phyloP scores from a whole-genome alignment of 305 asterid species.

The Coffea humblotiana region DNA sequence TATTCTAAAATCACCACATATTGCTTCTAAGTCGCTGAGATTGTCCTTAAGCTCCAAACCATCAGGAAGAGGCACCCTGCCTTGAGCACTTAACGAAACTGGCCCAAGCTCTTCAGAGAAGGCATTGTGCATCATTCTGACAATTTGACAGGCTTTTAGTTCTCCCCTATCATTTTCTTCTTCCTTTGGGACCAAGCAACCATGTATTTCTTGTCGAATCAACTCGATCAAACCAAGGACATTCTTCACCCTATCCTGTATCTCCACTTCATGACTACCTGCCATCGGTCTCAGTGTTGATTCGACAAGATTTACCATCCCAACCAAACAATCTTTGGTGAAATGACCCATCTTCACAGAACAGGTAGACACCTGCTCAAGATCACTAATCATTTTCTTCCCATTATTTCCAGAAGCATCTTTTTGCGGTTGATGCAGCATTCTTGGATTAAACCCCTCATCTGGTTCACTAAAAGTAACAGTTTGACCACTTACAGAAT shows the following conservation, averaged over 20 bases:
- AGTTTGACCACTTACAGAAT: slow-evolving; percentile 28
- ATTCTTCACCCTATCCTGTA: slow-evolving; percentile 82
- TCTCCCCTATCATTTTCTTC: slow-evolving; percentile 39
- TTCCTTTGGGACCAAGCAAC: slow-evolving; percentile 36
- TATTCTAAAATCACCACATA: slow-evolving; percentile 62
- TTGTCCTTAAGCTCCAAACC: slow-evolving; percentile 69
- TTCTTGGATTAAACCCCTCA: slow-evolving; percentile 31
- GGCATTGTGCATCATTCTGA: slow-evolving; percentile 49
- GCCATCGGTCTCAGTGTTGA: slow-evolving; percentile 63
- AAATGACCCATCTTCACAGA: slow-evolving; percentile 35
- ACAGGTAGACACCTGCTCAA: slow-evolving; percentile 35
- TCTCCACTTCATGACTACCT: slow-evolving; percentile 81
- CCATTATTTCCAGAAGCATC: slow-evolving; percentile 25
- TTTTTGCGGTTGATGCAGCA: slow-evolving; percentile 19
- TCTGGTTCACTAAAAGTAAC: slow-evolving; percentile 48
- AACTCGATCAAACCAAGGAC: slow-evolving; percentile 68
- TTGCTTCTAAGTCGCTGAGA: slow-evolving; percentile 67
- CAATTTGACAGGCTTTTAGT: slow-evolving; percentile 39
- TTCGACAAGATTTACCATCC: slow-evolving; percentile 66
- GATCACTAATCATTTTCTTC: slow-evolving; percentile 29
- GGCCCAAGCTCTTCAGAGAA: slow-evolving; percentile 93
- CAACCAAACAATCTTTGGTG: slow-evolving; percentile 50
- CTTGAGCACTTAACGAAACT: slow-evolving; percentile 73
- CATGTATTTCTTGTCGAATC: slow-evolving; percentile 51
- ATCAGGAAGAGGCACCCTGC: slow-evolving; percentile 71